Base-by-base conservation (phyloP, 2,329 filamentous ascomycete species). In the Aspergillus sclerotialis region DNA sequence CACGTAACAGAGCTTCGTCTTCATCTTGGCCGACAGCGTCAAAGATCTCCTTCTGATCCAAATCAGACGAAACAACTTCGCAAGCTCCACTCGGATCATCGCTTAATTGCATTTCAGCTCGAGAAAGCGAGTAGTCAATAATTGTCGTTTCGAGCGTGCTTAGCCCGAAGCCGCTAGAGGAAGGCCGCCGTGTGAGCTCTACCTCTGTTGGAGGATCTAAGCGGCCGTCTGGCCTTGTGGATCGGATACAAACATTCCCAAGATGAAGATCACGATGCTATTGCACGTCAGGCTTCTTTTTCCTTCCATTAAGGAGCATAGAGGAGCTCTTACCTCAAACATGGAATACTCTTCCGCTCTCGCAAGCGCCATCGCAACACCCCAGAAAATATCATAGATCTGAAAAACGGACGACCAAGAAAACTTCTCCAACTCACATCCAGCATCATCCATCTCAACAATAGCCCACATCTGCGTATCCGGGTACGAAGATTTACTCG, bases 81-180 rank as follows among this genome's bases (percentile, higher is more conserved):
- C 50, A 48, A 10, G 42, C 31, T n/a, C 46, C 42, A 23, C 48
- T 37, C 0, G 43, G 26, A 10, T 54, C 46, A 29, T 55, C 46
- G 7, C 42, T 45, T 7, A 46, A 28, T 6, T 48, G 33, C 38
- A 80, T 60, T 15, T 70, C 65, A 2, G 75, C 76, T n/a, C 78
- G 72, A 1, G 77, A 80, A 23, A 82, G 68, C 1, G 78, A 81
- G 54, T 82, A 82, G 53, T 82, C 78, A 44, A 82, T 82, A 15
- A 82, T 69, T 0, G 78, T 81, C 1, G 76, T 76, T 44, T 78
- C 73, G 4, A 81, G 56, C 1, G 65, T 64, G 10, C 73, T 75
- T 37, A 75, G 66, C 2, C 69, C 67, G 15, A 79, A 60, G 13
- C 60, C 60, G 38, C 68, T 57, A 2, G 54, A 50, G 12, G 55